A percentile compares a stretch with the other conserved stretches of the same genome.
These are phyloP conservation scores for Aspergillus sp. DNA, from an alignment of 2,329 filamentous ascomycete genomes.

Conservation along the genomic window DNA sequence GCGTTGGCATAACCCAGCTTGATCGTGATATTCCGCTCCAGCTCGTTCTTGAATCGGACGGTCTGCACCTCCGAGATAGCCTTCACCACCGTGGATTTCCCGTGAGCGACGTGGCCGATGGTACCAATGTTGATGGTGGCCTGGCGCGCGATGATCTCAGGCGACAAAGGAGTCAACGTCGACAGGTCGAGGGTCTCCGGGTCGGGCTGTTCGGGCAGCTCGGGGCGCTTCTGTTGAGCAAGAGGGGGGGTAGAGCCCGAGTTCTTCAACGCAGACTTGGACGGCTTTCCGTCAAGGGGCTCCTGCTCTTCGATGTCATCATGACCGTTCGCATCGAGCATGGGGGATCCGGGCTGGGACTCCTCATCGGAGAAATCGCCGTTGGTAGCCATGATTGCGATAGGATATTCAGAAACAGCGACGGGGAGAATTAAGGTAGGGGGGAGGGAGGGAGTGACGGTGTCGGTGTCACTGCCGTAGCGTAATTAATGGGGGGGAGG, in stretches of 20 bases:
- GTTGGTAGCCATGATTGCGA: constrained; percentile 55
- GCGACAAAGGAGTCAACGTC: constrained; percentile 78
- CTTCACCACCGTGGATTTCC: constrained; percentile 98
- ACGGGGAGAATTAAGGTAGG: constrained; percentile 5
- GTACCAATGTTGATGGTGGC: constrained; percentile 99
- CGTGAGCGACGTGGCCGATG: constrained; percentile 98
- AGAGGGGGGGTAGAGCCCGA: constrained; percentile 49
- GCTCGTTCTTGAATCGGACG: constrained; percentile 98
- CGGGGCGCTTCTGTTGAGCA: constrained; percentile 60
- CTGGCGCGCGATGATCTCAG: constrained; percentile 96
- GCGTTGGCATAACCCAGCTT: constrained; percentile 99
- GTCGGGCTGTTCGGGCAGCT: constrained; percentile 86
- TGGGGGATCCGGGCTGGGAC: constrained; percentile 56
- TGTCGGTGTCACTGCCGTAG: constrained; percentile 11
- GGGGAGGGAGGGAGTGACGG: constrained; percentile 2
- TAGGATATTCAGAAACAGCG: constrained; percentile 10
- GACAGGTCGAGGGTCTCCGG: constrained; percentile 83
- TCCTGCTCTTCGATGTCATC: constrained; percentile 77
- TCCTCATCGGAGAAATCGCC: constrained; percentile 57
- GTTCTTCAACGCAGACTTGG: constrained; percentile 89
- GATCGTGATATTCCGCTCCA: constrained; percentile 99
- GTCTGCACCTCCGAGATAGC: constrained; percentile 99
- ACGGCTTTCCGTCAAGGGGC: constrained; percentile 64
- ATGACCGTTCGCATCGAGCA: constrained; percentile 54
- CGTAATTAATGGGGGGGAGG: background rate